Conservation (phyloP, 768 basidiomycete genomes). For the Grammothele lineata region DNA sequence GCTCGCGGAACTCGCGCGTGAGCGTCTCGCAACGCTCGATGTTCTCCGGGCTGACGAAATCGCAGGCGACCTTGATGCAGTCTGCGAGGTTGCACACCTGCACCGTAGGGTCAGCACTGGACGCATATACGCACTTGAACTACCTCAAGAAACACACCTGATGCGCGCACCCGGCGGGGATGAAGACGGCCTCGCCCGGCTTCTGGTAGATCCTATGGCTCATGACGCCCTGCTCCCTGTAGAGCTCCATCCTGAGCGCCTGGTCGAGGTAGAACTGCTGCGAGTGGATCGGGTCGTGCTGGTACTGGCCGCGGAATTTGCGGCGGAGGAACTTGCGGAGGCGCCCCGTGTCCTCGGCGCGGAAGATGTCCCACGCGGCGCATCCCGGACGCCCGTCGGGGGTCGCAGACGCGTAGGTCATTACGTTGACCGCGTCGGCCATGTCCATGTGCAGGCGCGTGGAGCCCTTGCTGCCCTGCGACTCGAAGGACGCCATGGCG, state of each 20-base stretch:
- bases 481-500: conserved; percentile 70
- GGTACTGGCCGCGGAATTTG: conserved; percentile 51
- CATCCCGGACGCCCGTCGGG: conserved; percentile 65
- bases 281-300: conserved; percentile 85
- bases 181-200: conserved; percentile 91
- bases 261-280: conserved; percentile 85
- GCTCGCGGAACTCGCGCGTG: conserved; percentile 84
- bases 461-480: conserved; percentile 70
- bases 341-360: conserved; percentile 74
- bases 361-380: conserved; percentile 91
- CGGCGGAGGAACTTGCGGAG: conserved; percentile 70
- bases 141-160: conserved; percentile 50
- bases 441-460: conserved; percentile 94
- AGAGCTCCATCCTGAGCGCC: conserved; percentile 61
- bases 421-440: conserved; percentile 90
- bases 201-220: conserved; percentile 85
- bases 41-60: conserved; percentile 95
- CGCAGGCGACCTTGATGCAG: conserved; percentile 92
- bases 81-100: conserved; percentile 92
- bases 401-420: conserved; percentile 61
- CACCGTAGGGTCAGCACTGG: no score
- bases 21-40: conserved; percentile 80
- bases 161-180: conserved; percentile 91
- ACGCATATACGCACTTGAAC: no score
- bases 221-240: conserved; percentile 60